These are phyloP conservation scores for Rhodomyrtus psidioides DNA, from an alignment of 441 rosid species.

Conservation along the genomic window DNA sequence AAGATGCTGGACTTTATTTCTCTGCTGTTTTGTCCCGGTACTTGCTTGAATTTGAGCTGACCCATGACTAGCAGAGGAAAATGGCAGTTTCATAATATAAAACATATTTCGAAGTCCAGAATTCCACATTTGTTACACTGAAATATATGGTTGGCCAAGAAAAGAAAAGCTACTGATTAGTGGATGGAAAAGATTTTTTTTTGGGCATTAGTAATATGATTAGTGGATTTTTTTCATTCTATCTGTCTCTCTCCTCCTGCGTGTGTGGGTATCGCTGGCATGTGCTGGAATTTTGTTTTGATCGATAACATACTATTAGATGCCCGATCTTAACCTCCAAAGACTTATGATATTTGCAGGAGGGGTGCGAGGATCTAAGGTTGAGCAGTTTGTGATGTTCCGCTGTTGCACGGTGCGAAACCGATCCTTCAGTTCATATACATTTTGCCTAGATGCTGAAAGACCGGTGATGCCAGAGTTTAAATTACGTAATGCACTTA, in stretches of 20 bases:
- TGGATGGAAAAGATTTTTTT: neutral
- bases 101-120: neutral
- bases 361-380: neutral
- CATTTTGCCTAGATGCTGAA: neutral
- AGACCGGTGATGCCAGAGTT: neutral
- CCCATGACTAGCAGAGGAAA: neutral
- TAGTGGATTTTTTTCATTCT: neutral
- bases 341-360: neutral
- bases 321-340: neutral
- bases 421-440: neutral
- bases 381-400: neutral
- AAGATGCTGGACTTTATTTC: neutral
- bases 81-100: neutral
- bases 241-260: neutral
- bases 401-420: neutral
- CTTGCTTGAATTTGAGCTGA: neutral
- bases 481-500: neutral
- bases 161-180: neutral
- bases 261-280: neutral
- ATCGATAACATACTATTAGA: neutral
- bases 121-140: neutral
- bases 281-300: neutral
- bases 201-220: neutral
- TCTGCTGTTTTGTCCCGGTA: neutral
- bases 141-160: neutral